Evolutionary conservation across 2,329 filamentous ascomycete species (phyloP).

Genomic region (Pseudogymnoascus sp.): DNA sequence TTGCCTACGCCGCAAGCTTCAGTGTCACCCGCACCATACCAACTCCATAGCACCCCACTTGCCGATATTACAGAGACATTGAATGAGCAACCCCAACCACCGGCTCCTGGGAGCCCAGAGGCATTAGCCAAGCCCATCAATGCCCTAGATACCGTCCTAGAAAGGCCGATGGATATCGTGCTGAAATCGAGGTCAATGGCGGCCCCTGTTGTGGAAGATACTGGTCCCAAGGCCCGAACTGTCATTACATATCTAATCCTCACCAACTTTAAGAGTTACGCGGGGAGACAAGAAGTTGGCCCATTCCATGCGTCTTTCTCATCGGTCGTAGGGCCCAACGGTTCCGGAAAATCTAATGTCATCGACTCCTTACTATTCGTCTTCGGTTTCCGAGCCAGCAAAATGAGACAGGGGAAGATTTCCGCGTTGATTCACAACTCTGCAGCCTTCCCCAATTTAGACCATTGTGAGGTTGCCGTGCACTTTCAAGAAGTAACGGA

Average conservation of each 20-base stretch:
- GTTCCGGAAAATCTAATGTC: slow-evolving; percentile 97
- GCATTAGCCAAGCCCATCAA: slow-evolving; percentile 61
- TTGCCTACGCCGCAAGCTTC: slow-evolving; percentile 46
- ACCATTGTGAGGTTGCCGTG: slow-evolving; percentile 90
- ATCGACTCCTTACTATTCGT: slow-evolving; percentile 97
- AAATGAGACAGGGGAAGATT: slow-evolving; percentile 98
- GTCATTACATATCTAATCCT: slow-evolving; percentile 89
- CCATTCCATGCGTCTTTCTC: slow-evolving; percentile 97
- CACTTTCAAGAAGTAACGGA: slow-evolving; percentile 96
- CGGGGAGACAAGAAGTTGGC: slow-evolving; percentile 86
- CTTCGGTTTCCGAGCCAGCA: slow-evolving; percentile 98
- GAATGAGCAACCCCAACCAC: slow-evolving; percentile 45
- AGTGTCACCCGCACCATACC: slow-evolving; percentile 46
- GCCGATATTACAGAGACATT: slow-evolving; percentile 65
- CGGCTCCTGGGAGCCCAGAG: slow-evolving; percentile 37
- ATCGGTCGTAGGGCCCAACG: slow-evolving; percentile 94
- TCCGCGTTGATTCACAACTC: slow-evolving; percentile 98
- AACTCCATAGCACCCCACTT: slow-evolving; percentile 49
- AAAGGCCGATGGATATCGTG: slow-evolving; percentile 89
- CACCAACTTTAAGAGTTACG: slow-evolving; percentile 98
- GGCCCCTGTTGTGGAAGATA: slow-evolving; percentile 61
- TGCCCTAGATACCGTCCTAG: slow-evolving; percentile 67
- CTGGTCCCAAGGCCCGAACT: slow-evolving; percentile 72
- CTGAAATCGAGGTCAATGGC: slow-evolving; percentile 71
- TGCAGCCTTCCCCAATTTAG: slow-evolving; percentile 72